phyloP scores from a whole-genome alignment of 2,329 filamentous ascomycete genomes.

The Chaetomium sp. region DNA sequence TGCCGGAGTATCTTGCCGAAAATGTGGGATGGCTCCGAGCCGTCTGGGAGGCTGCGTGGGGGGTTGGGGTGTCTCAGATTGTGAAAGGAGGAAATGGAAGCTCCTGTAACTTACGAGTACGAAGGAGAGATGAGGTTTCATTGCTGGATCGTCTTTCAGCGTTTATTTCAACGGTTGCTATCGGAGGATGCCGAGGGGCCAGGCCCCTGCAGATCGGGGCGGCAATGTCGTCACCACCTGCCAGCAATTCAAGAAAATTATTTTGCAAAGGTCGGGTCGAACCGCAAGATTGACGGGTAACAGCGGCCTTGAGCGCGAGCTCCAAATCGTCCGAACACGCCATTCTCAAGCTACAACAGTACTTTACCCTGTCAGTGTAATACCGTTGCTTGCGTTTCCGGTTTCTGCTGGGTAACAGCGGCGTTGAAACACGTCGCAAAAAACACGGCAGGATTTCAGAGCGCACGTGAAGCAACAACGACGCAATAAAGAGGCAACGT shows the following conservation, averaged over 20 bases:
- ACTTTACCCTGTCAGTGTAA: neutral
- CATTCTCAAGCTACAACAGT: neutral
- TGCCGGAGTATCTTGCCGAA: neutral
- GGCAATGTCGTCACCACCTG: slow-evolving; percentile 27
- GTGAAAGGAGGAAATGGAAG: neutral
- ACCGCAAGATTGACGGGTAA: neutral
- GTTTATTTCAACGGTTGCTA: neutral
- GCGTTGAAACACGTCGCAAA: neutral
- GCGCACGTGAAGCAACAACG: neutral
- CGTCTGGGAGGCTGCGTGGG: neutral
- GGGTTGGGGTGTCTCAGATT: neutral
- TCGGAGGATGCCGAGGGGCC: slow-evolving; percentile 8
- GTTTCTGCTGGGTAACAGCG: neutral
- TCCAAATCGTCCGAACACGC: neutral
- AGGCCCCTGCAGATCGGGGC: slow-evolving; percentile 15
- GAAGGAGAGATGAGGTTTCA: no score
- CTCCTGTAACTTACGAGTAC: no score
- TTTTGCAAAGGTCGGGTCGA: neutral
- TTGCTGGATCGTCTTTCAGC: neutral
- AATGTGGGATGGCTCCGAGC: neutral
- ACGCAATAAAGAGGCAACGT: neutral
- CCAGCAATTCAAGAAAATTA: slow-evolving; percentile 13
- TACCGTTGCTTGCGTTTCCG: neutral
- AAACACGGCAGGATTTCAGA: neutral
- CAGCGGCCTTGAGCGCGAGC: neutral